Evolutionary conservation across 2,329 filamentous ascomycete genomes (phyloP).

Genomic region (Cladorrhinum sp.): DNA sequence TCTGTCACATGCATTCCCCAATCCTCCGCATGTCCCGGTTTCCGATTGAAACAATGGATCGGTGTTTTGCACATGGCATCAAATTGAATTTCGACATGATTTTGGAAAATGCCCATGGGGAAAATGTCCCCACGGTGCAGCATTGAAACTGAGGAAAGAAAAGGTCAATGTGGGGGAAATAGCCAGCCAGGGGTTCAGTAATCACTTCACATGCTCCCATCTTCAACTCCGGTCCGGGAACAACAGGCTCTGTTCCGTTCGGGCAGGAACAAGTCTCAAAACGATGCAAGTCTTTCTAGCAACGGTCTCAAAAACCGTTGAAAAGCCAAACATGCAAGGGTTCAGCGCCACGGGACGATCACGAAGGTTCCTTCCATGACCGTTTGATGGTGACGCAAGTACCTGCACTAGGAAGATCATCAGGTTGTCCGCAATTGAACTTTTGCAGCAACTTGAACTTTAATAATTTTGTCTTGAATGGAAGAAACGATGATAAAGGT

Average conservation of each 20-base stretch:
- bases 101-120: not conserved
- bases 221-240: too few species aligned
- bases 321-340: not conserved
- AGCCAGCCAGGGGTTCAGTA: not conserved
- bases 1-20: constrained; percentile 17
- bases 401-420: not conserved
- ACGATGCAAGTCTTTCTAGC: not conserved
- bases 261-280: too few species aligned
- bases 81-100: not conserved
- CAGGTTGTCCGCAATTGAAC: too few species aligned
- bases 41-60: too few species aligned
- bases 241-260: not conserved
- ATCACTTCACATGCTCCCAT: not conserved
- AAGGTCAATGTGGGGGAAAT: too few species aligned
- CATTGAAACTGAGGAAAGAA: not conserved
- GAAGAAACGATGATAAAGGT: too few species aligned
- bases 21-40: not conserved
- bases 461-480: too few species aligned
- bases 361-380: not conserved
- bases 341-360: not conserved
- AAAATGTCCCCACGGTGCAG: not conserved
- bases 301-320: not conserved
- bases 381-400: not conserved
- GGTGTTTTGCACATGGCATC: not conserved
- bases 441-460: too few species aligned